A percentile compares a stretch with the other conserved stretches of the same genome.
phyloP scores from a whole-genome alignment of 2,329 filamentous ascomycete species.

The Sphaerulina musiva region DNA sequence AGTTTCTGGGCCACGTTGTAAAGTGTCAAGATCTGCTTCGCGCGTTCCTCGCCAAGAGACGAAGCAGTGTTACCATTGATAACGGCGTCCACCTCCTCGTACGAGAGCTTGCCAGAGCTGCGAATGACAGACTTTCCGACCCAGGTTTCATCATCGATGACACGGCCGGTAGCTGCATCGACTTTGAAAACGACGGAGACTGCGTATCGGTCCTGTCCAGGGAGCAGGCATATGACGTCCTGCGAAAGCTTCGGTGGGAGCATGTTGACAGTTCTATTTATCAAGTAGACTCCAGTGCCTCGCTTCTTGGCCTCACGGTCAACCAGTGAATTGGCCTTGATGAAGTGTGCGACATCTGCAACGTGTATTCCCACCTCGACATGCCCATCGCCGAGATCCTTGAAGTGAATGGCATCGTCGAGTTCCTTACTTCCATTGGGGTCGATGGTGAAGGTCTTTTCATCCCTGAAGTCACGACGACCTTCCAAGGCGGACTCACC shows the following conservation, averaged over 20 bases:
- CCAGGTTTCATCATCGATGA: constrained; percentile 83
- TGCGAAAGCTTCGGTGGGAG: constrained; percentile 77
- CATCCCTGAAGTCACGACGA: constrained; percentile 83
- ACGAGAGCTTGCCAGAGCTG: constrained; percentile 77
- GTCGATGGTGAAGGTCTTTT: constrained; percentile 87
- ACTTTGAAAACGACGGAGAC: constrained; percentile 92
- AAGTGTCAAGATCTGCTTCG: constrained; percentile 73
- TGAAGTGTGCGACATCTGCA: constrained; percentile 90
- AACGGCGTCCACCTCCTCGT: constrained; percentile 78
- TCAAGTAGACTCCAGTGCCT: constrained; percentile 88
- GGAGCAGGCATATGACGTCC: constrained; percentile 80
- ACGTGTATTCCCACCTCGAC: constrained; percentile 95
- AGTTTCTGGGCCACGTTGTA: constrained; percentile 81
- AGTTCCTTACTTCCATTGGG: constrained; percentile 81
- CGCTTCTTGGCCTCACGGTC: constrained; percentile 98
- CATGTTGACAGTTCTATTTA: constrained; percentile 82
- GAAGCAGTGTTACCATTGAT: constrained; percentile 53
- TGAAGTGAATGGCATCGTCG: constrained; percentile 88
- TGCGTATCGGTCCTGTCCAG: constrained; percentile 82
- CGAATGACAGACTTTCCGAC: constrained; percentile 90
- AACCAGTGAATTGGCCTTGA: constrained; percentile 90
- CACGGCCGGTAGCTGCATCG: constrained; percentile 68
- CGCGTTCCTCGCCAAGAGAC: constrained; percentile 59
- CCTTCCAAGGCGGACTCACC: constrained; percentile 64
- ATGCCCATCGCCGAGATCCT: constrained; percentile 72